These are phyloP conservation scores for Trapa incisa DNA, from an alignment of 345 rosid genomes.

Conservation along the genomic window DNA sequence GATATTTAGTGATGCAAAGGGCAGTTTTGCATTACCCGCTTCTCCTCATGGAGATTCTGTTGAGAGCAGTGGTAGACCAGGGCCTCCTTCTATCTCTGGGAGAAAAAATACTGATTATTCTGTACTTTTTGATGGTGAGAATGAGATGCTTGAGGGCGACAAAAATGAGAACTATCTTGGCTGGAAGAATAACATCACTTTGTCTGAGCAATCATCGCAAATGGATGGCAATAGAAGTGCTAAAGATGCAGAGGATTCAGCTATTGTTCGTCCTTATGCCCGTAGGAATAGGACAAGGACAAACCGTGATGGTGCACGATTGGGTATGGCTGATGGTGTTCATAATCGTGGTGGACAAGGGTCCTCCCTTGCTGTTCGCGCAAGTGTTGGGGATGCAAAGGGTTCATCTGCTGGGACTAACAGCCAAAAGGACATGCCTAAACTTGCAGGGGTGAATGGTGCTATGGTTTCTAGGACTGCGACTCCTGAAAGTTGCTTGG, in stretches of 20 bases:
- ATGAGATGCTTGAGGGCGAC: slow-evolving; percentile 42
- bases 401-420: slow-evolving; percentile 36
- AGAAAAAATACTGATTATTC: slow-evolving; percentile 78
- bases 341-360: slow-evolving; percentile 61
- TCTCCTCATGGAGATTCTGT: slow-evolving; percentile 90
- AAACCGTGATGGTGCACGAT: slow-evolving; percentile 66
- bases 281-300: slow-evolving; percentile 82
- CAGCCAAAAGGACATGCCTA: slow-evolving; percentile 39
- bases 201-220: slow-evolving; percentile 55
- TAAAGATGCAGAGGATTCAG: slow-evolving; percentile 90
- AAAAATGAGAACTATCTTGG: slow-evolving; percentile 30
- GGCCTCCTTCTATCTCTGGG: slow-evolving; percentile 48
- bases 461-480: slow-evolving; percentile 27
- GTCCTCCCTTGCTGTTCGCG: slow-evolving; percentile 36
- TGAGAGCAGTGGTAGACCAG: slow-evolving; percentile 88
- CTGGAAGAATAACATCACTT: slow-evolving; percentile 36
- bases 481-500: slow-evolving; percentile 27
- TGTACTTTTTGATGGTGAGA: slow-evolving; percentile 62
- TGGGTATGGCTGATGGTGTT: slow-evolving; percentile 55
- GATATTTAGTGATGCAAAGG: slow-evolving; percentile 72
- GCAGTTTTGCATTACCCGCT: slow-evolving; percentile 78
- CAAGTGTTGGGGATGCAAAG: slow-evolving; percentile 44
- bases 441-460: slow-evolving; percentile 40
- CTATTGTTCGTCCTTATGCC: slow-evolving; percentile 86
- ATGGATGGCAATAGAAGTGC: slow-evolving; percentile 43